Percentiles rank a stretch among this genome's conserved stretches.
Conservation (phyloP, 331 rosid species). For the Cydonia oblonga region DNA sequence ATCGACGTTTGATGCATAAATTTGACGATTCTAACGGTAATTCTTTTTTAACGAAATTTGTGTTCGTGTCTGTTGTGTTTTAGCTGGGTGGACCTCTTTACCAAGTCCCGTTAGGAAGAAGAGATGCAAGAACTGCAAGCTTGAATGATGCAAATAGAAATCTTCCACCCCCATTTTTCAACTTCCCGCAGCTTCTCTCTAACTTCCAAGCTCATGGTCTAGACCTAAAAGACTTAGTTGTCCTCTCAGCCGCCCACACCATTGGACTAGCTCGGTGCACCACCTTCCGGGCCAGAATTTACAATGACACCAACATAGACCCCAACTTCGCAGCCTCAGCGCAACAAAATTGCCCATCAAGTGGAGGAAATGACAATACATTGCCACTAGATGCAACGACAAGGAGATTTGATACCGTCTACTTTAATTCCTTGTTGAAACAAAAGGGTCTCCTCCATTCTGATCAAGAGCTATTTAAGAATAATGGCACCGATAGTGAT, state of each 20-base stretch:
- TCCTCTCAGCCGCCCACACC: conserved; percentile 41
- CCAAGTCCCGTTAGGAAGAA: conserved; percentile 37
- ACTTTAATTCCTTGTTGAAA: conserved; percentile 19
- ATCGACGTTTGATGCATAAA: no score
- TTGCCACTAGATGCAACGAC: conserved; percentile 28
- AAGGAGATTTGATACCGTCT: conserved; percentile 18
- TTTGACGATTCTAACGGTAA: no score
- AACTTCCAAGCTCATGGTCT: conserved; percentile 35
- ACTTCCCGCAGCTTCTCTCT: conserved; percentile 28
- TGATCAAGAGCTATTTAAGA: conserved; percentile 51
- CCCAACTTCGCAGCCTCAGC: conserved; percentile 19
- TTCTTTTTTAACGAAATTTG: background rate
- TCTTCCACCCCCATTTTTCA: conserved; percentile 33
- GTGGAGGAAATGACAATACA: conserved; percentile 14
- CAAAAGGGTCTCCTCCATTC: conserved; percentile 45
- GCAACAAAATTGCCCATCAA: conserved; percentile 15
- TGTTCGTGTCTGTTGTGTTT: background rate
- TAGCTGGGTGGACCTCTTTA: conserved; percentile 39
- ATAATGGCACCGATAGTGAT: conserved; percentile 33
- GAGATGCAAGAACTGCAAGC: conserved; percentile 43
- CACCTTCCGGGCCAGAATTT: conserved; percentile 25
- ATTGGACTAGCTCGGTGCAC: conserved; percentile 33
- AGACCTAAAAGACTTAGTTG: conserved; percentile 33
- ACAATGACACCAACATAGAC: conserved; percentile 38
- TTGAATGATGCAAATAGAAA: conserved; percentile 22